phyloP scores from a whole-genome alignment of 2,329 filamentous ascomycete species.

The Arthroderma sp. region DNA sequence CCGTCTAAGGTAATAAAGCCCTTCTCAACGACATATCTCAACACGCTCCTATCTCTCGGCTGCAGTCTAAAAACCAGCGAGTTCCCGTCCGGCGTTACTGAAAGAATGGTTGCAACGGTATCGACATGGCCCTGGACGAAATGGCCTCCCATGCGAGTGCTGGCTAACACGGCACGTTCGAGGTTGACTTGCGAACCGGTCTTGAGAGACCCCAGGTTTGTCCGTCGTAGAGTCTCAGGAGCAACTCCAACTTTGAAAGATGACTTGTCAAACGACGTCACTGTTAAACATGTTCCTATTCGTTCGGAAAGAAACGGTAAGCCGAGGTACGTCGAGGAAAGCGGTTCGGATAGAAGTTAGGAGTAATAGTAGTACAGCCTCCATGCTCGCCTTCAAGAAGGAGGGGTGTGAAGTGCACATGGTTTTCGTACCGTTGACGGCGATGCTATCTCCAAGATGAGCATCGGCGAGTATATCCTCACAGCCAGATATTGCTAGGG shows the following conservation, averaged over 20 bases:
- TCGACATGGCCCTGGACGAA: conserved; percentile 98
- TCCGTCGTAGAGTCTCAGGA: conserved; percentile 88
- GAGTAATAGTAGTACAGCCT: too few species aligned
- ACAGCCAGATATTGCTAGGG: conserved; percentile 67
- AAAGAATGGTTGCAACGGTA: conserved; percentile 63
- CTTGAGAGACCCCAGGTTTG: conserved; percentile 70
- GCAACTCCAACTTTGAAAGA: conserved; percentile 86
- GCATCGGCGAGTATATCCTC: conserved; percentile 70
- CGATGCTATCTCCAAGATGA: conserved; percentile 83
- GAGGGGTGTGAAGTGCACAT: too few species aligned
- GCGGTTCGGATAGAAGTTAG: not conserved
- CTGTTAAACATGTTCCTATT: conserved; percentile 69
- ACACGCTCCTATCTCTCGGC: conserved; percentile 53
- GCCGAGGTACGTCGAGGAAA: not conserved
- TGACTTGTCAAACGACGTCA: conserved; percentile 53
- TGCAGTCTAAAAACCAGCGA: conserved; percentile 74
- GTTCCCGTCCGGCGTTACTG: conserved; percentile 70
- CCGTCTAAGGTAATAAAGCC: conserved; percentile 91
- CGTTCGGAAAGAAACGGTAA: too few species aligned
- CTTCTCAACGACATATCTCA: conserved; percentile 90
- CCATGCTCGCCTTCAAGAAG: too few species aligned
- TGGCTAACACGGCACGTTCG: conserved; percentile 79
- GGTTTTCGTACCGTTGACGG: conserved; percentile 58
- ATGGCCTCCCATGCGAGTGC: conserved; percentile 93
- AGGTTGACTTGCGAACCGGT: conserved; percentile 67